Evolutionary conservation across 169 alveolate species (phyloP).

Genomic region (Cryptosporidium bovis): DNA sequence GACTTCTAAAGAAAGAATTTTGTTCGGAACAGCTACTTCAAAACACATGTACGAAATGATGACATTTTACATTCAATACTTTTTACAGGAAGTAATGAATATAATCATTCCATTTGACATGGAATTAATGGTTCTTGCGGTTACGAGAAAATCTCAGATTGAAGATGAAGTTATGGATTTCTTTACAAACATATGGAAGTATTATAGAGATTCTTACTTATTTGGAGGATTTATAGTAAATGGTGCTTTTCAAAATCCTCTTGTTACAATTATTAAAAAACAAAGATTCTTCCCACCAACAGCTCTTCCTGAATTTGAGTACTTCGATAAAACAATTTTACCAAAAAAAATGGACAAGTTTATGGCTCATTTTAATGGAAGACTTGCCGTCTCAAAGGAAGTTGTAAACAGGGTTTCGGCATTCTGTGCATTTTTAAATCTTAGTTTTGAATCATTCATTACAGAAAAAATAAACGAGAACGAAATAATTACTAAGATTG

Average conservation of each 20-base stretch:
- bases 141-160: slow-evolving; percentile 20
- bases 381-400: not conserved
- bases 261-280: slow-evolving; percentile 14
- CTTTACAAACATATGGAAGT: slow-evolving; percentile 17
- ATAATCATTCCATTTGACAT: slow-evolving; percentile 32
- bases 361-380: not conserved
- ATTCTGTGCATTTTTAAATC: slow-evolving; percentile 23
- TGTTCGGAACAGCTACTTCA: slow-evolving; percentile 10
- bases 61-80: slow-evolving; percentile 37
- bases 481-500: slow-evolving; percentile 20
- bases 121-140: not conserved
- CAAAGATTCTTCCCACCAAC: slow-evolving; percentile 47
- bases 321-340: slow-evolving; percentile 12
- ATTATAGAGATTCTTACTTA: slow-evolving; percentile 32
- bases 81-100: slow-evolving; percentile 34
- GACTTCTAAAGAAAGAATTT: slow-evolving; percentile 11
- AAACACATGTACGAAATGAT: slow-evolving; percentile 32
- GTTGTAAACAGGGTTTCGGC: slow-evolving; percentile 5
- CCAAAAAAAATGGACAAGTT: not conserved
- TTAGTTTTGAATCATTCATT: slow-evolving; percentile 42
- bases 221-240: slow-evolving; percentile 21
- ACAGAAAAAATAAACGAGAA: not conserved
- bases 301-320: slow-evolving; percentile 43
- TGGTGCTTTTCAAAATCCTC: slow-evolving; percentile 35
- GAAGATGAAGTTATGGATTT: slow-evolving; percentile 15